phyloP scores from a whole-genome alignment of 495 filamentous ascomycete genomes.

The Immersiella caudata region DNA sequence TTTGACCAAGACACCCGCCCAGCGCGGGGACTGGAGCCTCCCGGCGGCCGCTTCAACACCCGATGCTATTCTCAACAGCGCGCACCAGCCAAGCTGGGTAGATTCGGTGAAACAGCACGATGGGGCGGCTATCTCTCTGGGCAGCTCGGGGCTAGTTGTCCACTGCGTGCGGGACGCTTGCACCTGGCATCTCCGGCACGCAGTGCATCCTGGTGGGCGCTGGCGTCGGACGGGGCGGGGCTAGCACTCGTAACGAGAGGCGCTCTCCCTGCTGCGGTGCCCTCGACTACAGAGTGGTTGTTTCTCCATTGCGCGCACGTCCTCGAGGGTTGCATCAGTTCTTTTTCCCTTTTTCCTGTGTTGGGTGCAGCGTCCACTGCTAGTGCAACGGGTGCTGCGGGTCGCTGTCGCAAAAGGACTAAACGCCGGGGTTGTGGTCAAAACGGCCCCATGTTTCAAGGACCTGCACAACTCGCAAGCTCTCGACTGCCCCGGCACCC shows the following conservation, averaged over 20 bases:
- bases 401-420: constrained; percentile 4
- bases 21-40: constrained; percentile 10
- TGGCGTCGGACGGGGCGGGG: not conserved
- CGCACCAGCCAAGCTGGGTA: constrained; percentile 15
- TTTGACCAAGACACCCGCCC: not conserved
- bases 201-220: not conserved
- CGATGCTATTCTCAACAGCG: not conserved
- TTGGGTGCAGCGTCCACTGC: constrained; percentile 10
- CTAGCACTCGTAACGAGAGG: not conserved
- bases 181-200: not conserved
- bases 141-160: not conserved
- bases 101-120: constrained; percentile 23
- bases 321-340: constrained; percentile 8
- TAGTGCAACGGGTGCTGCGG: constrained; percentile 6
- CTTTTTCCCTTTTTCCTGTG: not conserved
- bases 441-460: constrained; percentile 43
- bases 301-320: constrained; percentile 20
- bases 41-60: constrained; percentile 1
- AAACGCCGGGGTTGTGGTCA: constrained; percentile 29
- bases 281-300: constrained; percentile 15
- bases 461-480: constrained; percentile 22
- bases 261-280: constrained; percentile 1
- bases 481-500: constrained; percentile 31
- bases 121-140: constrained; percentile 13
- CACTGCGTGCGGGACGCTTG: not conserved